These are phyloP conservation scores for Clarireedia monteithiana DNA, from an alignment of 2,329 filamentous ascomycete species.

Conservation along the genomic window DNA sequence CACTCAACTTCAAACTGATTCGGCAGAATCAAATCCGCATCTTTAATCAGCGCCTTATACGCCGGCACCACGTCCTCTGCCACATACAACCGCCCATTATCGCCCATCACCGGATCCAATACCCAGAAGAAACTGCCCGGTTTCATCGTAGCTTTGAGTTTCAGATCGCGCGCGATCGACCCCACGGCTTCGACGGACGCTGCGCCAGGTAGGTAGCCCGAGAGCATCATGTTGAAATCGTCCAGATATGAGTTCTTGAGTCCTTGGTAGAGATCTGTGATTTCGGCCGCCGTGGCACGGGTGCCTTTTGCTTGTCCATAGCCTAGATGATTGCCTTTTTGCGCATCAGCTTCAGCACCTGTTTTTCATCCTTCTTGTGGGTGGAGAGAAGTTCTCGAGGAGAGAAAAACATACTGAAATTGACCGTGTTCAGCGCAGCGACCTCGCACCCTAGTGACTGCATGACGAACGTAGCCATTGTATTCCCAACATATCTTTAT, in stretches of 20 bases:
- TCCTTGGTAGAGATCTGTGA: slow-evolving; percentile 76
- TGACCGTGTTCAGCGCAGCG: slow-evolving; percentile 87
- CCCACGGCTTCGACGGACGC: slow-evolving; percentile 79
- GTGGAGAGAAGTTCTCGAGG: neutral
- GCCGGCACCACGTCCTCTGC: slow-evolving; percentile 84
- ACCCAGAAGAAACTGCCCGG: slow-evolving; percentile 92
- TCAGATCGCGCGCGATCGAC: slow-evolving; percentile 73
- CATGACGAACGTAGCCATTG: slow-evolving; percentile 91
- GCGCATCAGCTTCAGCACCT: neutral
- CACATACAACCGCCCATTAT: slow-evolving; percentile 87
- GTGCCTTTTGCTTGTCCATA: slow-evolving; percentile 86
- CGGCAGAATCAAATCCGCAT: slow-evolving; percentile 86
- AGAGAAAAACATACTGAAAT: slow-evolving; percentile 67
- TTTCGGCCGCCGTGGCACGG: slow-evolving; percentile 71
- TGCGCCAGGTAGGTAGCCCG: slow-evolving; percentile 87
- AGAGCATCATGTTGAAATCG: slow-evolving; percentile 89
- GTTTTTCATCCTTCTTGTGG: neutral
- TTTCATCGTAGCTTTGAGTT: slow-evolving; percentile 50
- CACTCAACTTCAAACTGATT: slow-evolving; percentile 98
- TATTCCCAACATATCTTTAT: slow-evolving; percentile 88
- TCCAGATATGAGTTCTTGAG: slow-evolving; percentile 77
- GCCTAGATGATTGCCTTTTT: slow-evolving; percentile 83
- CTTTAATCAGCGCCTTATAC: slow-evolving; percentile 70
- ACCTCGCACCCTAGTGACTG: slow-evolving; percentile 92
- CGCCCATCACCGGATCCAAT: slow-evolving; percentile 96